These are phyloP conservation scores for Vanrija sp. DNA, from an alignment of 1,284 basidiomycete species.

Conservation along the genomic window DNA sequence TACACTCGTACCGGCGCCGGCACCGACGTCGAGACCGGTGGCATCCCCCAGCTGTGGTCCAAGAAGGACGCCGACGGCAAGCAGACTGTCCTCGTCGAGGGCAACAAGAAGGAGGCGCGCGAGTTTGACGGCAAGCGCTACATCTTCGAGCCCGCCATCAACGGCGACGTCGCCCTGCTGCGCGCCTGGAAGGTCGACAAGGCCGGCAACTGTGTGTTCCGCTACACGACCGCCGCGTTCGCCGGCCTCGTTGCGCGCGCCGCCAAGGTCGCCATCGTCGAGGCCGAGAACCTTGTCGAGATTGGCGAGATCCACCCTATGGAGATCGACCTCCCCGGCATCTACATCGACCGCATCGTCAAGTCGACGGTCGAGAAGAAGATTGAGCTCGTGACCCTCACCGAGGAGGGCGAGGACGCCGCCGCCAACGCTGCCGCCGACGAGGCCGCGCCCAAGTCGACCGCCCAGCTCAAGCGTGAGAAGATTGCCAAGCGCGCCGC, in stretches of 20 bases:
- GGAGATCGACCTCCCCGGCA: slow-evolving; percentile 73
- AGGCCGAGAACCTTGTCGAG: slow-evolving; percentile 91
- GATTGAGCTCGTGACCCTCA: slow-evolving; percentile 67
- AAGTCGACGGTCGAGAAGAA: slow-evolving; percentile 70
- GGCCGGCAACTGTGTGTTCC: slow-evolving; percentile 78
- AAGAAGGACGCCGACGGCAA: slow-evolving; percentile 34
- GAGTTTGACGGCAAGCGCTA: slow-evolving; percentile 79
- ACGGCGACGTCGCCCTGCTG: slow-evolving; percentile 83
- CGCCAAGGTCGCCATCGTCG: slow-evolving; percentile 85
- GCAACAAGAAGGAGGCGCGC: slow-evolving; percentile 72
- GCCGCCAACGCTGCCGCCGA: slow-evolving; percentile 11
- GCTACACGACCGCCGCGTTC: slow-evolving; percentile 87
- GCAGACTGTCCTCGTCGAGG: slow-evolving; percentile 58
- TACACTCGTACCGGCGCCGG: slow-evolving; percentile 89
- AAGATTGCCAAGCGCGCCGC: slow-evolving; percentile 76
- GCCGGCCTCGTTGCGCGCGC: slow-evolving; percentile 81
- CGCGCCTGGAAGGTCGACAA: slow-evolving; percentile 95
- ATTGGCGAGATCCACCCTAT: slow-evolving; percentile 78
- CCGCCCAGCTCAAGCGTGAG: slow-evolving; percentile 53
- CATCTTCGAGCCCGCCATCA: slow-evolving; percentile 80
- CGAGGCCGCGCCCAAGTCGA: slow-evolving; percentile 13
- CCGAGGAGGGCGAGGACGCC: slow-evolving; percentile 30
- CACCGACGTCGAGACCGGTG: slow-evolving; percentile 68
- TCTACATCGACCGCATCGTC: slow-evolving; percentile 85
- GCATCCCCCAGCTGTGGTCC: slow-evolving; percentile 58